Conservation (phyloP, 2,329 filamentous ascomycete genomes). For the Trichoderma endophyticum region DNA sequence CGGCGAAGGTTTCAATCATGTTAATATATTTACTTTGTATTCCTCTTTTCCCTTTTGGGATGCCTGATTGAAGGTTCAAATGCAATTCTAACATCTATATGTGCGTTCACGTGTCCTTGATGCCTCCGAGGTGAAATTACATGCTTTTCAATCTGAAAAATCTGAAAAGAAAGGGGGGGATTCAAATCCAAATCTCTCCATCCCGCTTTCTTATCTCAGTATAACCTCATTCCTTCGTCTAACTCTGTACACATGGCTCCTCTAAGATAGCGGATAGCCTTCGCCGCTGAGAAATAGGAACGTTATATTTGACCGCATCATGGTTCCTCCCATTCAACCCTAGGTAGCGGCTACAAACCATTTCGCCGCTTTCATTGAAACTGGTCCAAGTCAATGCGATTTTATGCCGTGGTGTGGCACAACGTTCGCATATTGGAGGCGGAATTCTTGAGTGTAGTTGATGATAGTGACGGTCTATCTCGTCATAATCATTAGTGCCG, state of each 20-base stretch:
- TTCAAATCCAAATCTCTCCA: not conserved
- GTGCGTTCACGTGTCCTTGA: not conserved
- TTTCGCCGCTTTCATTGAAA: slow-evolving; percentile 20
- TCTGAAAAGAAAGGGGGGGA: not conserved
- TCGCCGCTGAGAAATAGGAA: not conserved
- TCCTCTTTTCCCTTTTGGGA: not conserved
- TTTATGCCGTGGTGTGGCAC: slow-evolving; percentile 23
- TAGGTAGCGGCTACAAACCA: not conserved
- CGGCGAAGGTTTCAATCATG: not conserved
- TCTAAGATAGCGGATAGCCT: not conserved
- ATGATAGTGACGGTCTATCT: not conserved
- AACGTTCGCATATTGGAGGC: slow-evolving; percentile 26
- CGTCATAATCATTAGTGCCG: slow-evolving; percentile 20
- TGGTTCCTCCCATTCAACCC: not conserved
- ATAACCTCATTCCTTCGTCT: not conserved
- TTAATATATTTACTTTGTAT: not conserved
- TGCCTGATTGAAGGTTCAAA: not conserved
- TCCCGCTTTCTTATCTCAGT: too few species aligned
- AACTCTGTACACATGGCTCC: not conserved
- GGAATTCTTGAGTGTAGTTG: slow-evolving; percentile 24
- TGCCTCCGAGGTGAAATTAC: too few species aligned
- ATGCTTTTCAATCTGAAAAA: not conserved
- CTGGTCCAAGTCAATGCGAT: slow-evolving; percentile 19
- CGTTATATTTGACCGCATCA: not conserved
- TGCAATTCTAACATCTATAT: not conserved